Conservation (phyloP, 1,284 basidiomycete genomes). For the Boletus mariae region DNA sequence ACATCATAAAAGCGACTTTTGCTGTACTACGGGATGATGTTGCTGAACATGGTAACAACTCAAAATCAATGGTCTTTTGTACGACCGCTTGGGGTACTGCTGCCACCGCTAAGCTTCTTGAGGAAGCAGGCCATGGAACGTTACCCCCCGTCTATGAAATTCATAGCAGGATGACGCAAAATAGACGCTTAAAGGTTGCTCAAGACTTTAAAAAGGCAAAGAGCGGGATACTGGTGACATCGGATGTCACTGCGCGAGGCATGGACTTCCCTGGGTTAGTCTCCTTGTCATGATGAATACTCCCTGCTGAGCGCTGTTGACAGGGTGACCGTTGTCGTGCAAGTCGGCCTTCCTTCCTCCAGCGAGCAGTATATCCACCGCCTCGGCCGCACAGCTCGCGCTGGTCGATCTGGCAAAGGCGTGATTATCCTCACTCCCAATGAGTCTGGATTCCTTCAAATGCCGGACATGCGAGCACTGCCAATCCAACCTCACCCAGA, state of each 20-base stretch:
- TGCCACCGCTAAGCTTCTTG: slow-evolving; percentile 49
- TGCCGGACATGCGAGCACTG: slow-evolving; percentile 40
- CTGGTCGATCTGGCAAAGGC: slow-evolving; percentile 65
- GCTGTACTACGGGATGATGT: slow-evolving; percentile 36
- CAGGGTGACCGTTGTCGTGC: slow-evolving; percentile 57
- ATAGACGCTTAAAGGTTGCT: slow-evolving; percentile 43
- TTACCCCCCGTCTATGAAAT: slow-evolving; percentile 43
- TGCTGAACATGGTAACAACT: slow-evolving; percentile 26
- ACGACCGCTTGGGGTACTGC: slow-evolving; percentile 66
- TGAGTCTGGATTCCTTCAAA: slow-evolving; percentile 53
- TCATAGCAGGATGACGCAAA: slow-evolving; percentile 47
- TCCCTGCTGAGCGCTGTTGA: slow-evolving; percentile 7
- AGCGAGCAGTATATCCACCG: slow-evolving; percentile 87
- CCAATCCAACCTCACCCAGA: slow-evolving; percentile 35
- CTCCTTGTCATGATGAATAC: slow-evolving; percentile 49
- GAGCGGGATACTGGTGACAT: slow-evolving; percentile 69
- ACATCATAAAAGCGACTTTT: slow-evolving; percentile 44
- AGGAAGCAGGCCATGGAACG: slow-evolving; percentile 25
- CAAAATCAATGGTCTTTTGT: slow-evolving; percentile 57
- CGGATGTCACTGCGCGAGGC: slow-evolving; percentile 88
- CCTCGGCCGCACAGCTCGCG: slow-evolving; percentile 87
- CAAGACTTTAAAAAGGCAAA: slow-evolving; percentile 48
- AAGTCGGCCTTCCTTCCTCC: slow-evolving; percentile 76
- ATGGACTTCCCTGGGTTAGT: slow-evolving; percentile 81
- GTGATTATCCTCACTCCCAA: slow-evolving; percentile 54